Base-by-base conservation (phyloP, 257 asterid species). In the Scutellaria baicalensis region DNA sequence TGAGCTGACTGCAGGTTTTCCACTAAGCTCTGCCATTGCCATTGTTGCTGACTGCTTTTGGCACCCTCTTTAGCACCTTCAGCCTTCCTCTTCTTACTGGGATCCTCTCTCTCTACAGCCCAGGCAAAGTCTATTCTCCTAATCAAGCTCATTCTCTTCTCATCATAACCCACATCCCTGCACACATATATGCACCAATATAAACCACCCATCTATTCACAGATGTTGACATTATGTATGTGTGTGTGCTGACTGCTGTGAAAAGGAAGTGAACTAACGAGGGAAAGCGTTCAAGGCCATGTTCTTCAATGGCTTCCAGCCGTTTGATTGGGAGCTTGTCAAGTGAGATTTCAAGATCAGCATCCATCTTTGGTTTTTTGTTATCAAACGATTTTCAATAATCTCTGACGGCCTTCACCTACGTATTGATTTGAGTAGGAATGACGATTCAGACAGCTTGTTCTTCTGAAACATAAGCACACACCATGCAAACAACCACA, bases 61-160 rank as follows among this genome's bases (percentile, higher is more conserved):
- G 84, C 65, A 52, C 78, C 60, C 62, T 81, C 89, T 77, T 85
- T 85, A 3, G 80, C 68, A 58, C 84, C 84, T 55, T 76, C 87
- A 62, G 70, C 77, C 84, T 89, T 93, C 69, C 76, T 92, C 90
- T 89, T 93, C 88, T 90, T 93, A 78, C 84, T 82, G 12, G 95
- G 91, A 76, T 90, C 97, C 75, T 87, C 98, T 78, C 93, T 90
- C 84, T 93, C 96, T 57, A 93, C 87, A 10, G 94, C 98, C 93
- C 93, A 93, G 2, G 89, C 95, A 73, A 93, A 93, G 78, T 93
- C 97, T 54, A 93, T 87, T 75, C 86, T 87, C 84, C 98, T 77
- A 70, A 90, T 85, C 82, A 89, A 83, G 75, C 78, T 81, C 69
- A 89, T 84, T 47, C 84, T 83, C 77, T 76, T 90, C 81, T 90